Conservation (phyloP, 371 early-diverging fungal genomes). For the Rhizopus delemar region DNA sequence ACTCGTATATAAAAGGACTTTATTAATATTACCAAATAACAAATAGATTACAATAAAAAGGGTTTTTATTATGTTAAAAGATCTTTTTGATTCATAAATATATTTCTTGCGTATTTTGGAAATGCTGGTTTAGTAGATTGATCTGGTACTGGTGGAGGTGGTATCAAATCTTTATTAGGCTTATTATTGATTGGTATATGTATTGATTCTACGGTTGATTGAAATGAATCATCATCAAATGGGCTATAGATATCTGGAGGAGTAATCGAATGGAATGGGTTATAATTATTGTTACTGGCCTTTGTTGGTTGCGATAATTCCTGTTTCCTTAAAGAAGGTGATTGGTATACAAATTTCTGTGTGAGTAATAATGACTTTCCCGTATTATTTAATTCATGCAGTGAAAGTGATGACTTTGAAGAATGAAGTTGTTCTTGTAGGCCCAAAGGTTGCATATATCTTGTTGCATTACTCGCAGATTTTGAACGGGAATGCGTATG, state of each 20-base stretch:
- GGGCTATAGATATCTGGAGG: constrained; percentile 8
- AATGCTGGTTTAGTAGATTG: constrained; percentile 46
- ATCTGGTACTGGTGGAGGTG: constrained; percentile 47
- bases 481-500: constrained; percentile 36
- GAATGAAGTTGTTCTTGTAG: constrained; percentile 14
- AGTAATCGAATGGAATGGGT: constrained; percentile 9
- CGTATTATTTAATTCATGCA: constrained; percentile 18
- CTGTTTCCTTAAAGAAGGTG: constrained; percentile 12
- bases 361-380: constrained; percentile 38
- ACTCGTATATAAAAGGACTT: too few species aligned
- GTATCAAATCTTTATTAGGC: constrained; percentile 31
- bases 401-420: constrained; percentile 17
- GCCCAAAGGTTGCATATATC: constrained; percentile 12
- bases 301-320: not conserved
- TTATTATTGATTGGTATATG: constrained; percentile 21
- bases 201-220: not conserved
- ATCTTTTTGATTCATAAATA: constrained; percentile 1
- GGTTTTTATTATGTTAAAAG: not conserved
- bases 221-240: constrained; percentile 17
- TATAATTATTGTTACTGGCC: not conserved
- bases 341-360: constrained; percentile 34
- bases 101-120: constrained; percentile 39
- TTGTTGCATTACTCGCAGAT: constrained; percentile 14
- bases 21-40: too few species aligned
- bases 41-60: too few species aligned